phyloP scores from a whole-genome alignment of 129 eudicot genomes.

The Logfia minima region DNA sequence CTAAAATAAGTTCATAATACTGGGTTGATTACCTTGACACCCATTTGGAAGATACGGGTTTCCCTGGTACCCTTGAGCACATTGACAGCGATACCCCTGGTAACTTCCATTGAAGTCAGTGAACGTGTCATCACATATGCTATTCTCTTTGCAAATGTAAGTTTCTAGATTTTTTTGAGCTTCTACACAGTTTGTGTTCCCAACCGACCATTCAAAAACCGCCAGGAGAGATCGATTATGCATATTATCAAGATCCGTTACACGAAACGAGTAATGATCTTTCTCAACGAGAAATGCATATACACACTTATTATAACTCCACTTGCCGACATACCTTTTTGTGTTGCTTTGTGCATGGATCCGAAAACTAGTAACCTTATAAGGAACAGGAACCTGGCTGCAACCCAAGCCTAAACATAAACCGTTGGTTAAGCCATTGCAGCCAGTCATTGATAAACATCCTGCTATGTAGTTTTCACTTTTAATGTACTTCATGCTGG shows the following conservation, averaged over 20 bases:
- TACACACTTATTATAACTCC: constrained; percentile 23
- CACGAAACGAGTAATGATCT: constrained; percentile 4
- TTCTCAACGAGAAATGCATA: constrained; percentile 26
- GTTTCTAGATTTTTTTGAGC: constrained; percentile 6
- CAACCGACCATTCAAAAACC: constrained; percentile 26
- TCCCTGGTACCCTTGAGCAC: constrained; percentile 22
- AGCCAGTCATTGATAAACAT: constrained; percentile 18
- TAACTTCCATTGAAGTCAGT: not conserved
- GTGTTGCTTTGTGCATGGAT: constrained; percentile 23
- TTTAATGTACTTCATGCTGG: constrained; percentile 1
- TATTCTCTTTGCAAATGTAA: constrained; percentile 26
- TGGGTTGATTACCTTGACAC: constrained; percentile 17
- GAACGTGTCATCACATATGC: not conserved
- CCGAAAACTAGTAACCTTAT: constrained; percentile 8
- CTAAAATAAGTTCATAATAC: not conserved
- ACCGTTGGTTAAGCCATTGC: not conserved
- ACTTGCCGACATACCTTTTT: not conserved
- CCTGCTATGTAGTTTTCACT: constrained; percentile 17
- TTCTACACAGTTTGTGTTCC: constrained; percentile 16
- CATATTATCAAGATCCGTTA: constrained; percentile 23
- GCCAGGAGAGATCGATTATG: constrained; percentile 20
- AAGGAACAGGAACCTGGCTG: constrained; percentile 32
- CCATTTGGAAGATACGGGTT: constrained; percentile 29
- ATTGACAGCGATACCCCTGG: constrained; percentile 14
- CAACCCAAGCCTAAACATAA: constrained; percentile 38